Percentiles rank a stretch among this genome's conserved stretches.
Evolutionary conservation across 2,329 filamentous ascomycete species (phyloP).

Genomic region (Penicillium sp.): DNA sequence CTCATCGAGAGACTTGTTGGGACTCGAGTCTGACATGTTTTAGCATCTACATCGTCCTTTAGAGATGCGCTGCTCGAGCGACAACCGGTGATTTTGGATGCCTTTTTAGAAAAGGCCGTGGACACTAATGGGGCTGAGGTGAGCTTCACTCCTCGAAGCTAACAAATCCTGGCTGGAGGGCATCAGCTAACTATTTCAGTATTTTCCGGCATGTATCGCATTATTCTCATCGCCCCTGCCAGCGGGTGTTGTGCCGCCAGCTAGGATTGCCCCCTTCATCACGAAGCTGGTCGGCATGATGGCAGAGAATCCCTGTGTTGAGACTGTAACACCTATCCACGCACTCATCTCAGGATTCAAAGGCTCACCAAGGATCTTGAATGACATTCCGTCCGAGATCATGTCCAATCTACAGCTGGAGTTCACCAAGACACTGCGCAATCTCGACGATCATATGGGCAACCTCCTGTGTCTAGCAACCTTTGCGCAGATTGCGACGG

Average conservation of each 20-base stretch:
- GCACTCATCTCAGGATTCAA: constrained; percentile 33
- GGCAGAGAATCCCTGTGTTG: constrained; percentile 31
- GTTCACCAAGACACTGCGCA: constrained; percentile 40
- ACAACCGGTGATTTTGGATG: constrained; percentile 37
- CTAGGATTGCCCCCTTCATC: constrained; percentile 36
- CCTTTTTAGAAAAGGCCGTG: constrained; percentile 34
- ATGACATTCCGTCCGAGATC: constrained; percentile 33
- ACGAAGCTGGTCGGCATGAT: constrained; percentile 31
- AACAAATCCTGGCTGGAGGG: background rate
- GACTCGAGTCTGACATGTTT: constrained; percentile 5
- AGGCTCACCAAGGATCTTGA: constrained; percentile 27
- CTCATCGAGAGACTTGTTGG: background rate
- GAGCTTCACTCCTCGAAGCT: constrained; percentile 8
- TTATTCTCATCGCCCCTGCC: constrained; percentile 40
- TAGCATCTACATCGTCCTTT: constrained; percentile 32
- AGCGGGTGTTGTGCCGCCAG: constrained; percentile 30
- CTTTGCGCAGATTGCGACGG: constrained; percentile 37
- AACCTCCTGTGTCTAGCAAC: constrained; percentile 45
- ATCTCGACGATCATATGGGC: constrained; percentile 41
- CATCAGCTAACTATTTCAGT: constrained; percentile 24
- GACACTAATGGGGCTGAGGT: constrained; percentile 33
- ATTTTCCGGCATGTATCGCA: constrained; percentile 31
- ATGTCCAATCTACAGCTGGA: constrained; percentile 40
- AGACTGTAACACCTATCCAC: constrained; percentile 38
- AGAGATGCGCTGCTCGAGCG: constrained; percentile 36